These are phyloP conservation scores for Aciculoconidium aculeatum DNA, from an alignment of 805 yeast genomes.

Conservation along the genomic window DNA sequence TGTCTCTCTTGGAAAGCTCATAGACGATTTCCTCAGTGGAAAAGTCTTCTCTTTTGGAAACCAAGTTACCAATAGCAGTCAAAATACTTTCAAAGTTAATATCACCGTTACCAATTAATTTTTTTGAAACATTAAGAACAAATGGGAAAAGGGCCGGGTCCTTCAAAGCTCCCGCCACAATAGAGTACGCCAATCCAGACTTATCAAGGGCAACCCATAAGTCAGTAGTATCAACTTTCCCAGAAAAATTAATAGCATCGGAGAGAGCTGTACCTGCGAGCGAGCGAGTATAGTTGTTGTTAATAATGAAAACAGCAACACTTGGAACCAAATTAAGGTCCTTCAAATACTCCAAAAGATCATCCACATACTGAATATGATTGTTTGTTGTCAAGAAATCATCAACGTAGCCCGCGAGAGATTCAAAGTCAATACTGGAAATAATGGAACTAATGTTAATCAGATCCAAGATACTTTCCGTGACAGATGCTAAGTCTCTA, in stretches of 20 bases:
- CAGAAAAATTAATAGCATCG: constrained; percentile 11
- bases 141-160: constrained; percentile 21
- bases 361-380: constrained; percentile 17
- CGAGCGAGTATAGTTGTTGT: constrained; percentile 18
- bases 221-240: constrained; percentile 17
- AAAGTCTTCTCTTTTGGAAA: constrained; percentile 7
- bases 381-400: constrained; percentile 17
- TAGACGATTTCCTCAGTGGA: not conserved
- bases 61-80: constrained; percentile 6
- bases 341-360: constrained; percentile 17
- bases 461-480: constrained; percentile 11
- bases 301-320: constrained; percentile 16
- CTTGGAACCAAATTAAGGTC: constrained; percentile 20
- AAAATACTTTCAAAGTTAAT: constrained; percentile 12
- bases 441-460: constrained; percentile 12
- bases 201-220: constrained; percentile 24
- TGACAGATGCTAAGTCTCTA: constrained; percentile 7
- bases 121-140: constrained; percentile 14
- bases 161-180: constrained; percentile 18
- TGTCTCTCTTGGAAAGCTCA: constrained; percentile 19
- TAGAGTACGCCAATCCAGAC: constrained; percentile 23
- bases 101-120: constrained; percentile 15
- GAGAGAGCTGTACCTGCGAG: constrained; percentile 14
- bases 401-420: constrained; percentile 25
- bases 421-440: constrained; percentile 14